Base-by-base conservation (phyloP, 345 rosid species). In the Xanthoceras sorbifolium region DNA sequence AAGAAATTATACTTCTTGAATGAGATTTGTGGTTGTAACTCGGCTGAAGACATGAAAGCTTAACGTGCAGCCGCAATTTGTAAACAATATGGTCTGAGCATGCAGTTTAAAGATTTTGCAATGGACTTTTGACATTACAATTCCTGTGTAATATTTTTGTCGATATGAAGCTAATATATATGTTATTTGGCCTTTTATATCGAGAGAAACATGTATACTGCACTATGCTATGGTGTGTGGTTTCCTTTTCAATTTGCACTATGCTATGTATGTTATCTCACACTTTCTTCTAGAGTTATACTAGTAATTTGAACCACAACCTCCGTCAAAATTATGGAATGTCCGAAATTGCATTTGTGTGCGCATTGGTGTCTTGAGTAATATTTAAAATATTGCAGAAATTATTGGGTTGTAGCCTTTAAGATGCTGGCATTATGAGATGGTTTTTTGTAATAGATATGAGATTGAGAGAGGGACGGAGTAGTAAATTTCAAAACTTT, bases 11-110 rank as follows among this genome's bases (percentile, higher is more conserved):
- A 31, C 15, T 28, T 28, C 42, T 69, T 46, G 29, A n/a, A 68
- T 14, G 72, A 68, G 50, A 25, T 68, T 46, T 14, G 72, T 15
- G 18, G 59, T 68, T 44, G n/a, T 50, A 50, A 50, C 55, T n/a
- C 55, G 17, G 55, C 55, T 50, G n/a, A 17, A 50, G 55, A 18
- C 55, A 15, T 50, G 55, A 50, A 17, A 50, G 55, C 55, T 50
- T 50, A 15, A 50, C 55, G 3, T 50, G 55, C 55, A 50, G 55
- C 55, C 5, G 55, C 55, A 50, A 50, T 50, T 50, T 50, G 55
- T 50, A 18, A 50, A 50, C 12, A 11, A 15, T 50, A 50, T 17
- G n/a, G 55, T 50, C 55, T 50, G 55, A 50, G 55, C 55, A 50
- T 50, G 55, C 55, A 6, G n/a, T 50, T n/a, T 42, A 42, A 42